Conservation (phyloP, 805 yeast species). For the Pichia exigua region DNA sequence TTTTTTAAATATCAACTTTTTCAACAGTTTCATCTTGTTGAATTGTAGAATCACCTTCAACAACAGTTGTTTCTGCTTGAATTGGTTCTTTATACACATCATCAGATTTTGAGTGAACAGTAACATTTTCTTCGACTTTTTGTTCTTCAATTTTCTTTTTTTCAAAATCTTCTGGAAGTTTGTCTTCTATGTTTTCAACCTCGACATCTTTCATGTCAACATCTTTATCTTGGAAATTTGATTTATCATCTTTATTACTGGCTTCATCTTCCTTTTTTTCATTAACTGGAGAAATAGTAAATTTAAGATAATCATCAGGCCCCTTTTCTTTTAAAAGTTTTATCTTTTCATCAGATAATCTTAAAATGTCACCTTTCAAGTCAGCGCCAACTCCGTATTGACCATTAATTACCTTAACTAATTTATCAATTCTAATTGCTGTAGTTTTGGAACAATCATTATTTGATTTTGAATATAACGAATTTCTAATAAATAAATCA, state of each 20-base stretch:
- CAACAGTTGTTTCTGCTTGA: slow-evolving; percentile 17
- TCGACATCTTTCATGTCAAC: not conserved
- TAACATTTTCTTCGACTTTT: not conserved
- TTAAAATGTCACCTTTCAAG: slow-evolving; percentile 33
- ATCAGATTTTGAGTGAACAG: slow-evolving; percentile 6
- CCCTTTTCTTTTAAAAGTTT: slow-evolving; percentile 34
- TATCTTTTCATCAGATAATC: slow-evolving; percentile 26
- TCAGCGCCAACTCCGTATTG: slow-evolving; percentile 47
- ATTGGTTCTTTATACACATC: slow-evolving; percentile 6
- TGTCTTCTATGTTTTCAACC: not conserved
- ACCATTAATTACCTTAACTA: slow-evolving; percentile 40
- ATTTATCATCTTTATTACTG: not conserved
- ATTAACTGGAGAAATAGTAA: not conserved
- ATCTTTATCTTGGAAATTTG: not conserved
- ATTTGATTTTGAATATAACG: slow-evolving; percentile 34
- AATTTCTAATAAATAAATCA: slow-evolving; percentile 68
- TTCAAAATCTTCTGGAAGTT: slow-evolving; percentile 4
- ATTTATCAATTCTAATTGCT: slow-evolving; percentile 16
- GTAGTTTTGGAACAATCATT: slow-evolving; percentile 8
- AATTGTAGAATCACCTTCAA: slow-evolving; percentile 42
- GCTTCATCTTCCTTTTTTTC: not conserved
- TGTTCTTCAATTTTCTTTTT: slow-evolving; percentile 9
- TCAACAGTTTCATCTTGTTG: slow-evolving; percentile 38
- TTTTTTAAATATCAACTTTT: slow-evolving; percentile 7
- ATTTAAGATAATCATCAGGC: slow-evolving; percentile 25